A percentile compares a stretch with the other conserved stretches of the same genome.
These are phyloP conservation scores for Nakazawaea anatomiae DNA, from an alignment of 805 yeast genomes.

Conservation along the genomic window DNA sequence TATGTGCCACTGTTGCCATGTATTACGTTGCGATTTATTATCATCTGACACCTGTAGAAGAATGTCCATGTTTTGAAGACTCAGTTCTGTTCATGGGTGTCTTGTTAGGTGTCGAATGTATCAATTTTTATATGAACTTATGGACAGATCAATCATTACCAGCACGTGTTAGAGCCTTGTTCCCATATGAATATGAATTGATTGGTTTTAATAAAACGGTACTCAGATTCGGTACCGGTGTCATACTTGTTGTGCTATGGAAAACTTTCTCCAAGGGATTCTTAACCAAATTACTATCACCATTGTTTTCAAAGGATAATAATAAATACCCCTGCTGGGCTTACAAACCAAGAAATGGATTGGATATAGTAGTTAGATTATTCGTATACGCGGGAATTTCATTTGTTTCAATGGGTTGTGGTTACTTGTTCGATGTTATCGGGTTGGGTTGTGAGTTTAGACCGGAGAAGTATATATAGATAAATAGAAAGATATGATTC, in stretches of 20 bases:
- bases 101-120: slow-evolving; percentile 65
- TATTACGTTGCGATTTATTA: slow-evolving; percentile 49
- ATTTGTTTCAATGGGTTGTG: slow-evolving; percentile 42
- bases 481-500: neutral
- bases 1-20: slow-evolving; percentile 31
- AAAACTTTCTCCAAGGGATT: slow-evolving; percentile 66
- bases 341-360: slow-evolving; percentile 58
- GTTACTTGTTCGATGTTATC: slow-evolving; percentile 10
- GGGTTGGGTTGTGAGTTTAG: slow-evolving; percentile 9
- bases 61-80: slow-evolving; percentile 95
- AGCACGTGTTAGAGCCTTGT: slow-evolving; percentile 17
- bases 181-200: slow-evolving; percentile 35
- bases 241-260: slow-evolving; percentile 63
- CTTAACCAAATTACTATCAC: slow-evolving; percentile 51
- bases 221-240: slow-evolving; percentile 56
- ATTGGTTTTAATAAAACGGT: slow-evolving; percentile 36
- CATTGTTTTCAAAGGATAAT: slow-evolving; percentile 36
- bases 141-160: slow-evolving; percentile 6
- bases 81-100: slow-evolving; percentile 92
- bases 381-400: slow-evolving; percentile 82
- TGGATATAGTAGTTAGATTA: slow-evolving; percentile 71
- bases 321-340: slow-evolving; percentile 33
- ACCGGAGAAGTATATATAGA: neutral
- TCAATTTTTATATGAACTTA: slow-evolving; percentile 43
- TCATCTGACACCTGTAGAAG: slow-evolving; percentile 84